These are phyloP conservation scores for Carex littledalei DNA, from an alignment of 176 grass and related monocot species.

Conservation along the genomic window DNA sequence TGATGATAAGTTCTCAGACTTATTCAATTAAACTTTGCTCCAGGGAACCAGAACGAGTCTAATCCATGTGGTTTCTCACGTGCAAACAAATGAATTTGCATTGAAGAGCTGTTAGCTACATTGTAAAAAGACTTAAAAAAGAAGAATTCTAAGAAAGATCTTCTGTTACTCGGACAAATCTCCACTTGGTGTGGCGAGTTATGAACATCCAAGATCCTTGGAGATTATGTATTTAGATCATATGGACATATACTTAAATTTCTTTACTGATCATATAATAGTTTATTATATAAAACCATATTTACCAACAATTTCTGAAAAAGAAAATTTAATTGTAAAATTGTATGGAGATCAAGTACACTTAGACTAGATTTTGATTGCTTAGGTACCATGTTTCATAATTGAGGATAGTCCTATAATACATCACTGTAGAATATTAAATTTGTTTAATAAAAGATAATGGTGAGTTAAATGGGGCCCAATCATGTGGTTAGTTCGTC, in stretches of 20 bases:
- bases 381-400: neutral
- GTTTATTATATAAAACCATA: neutral
- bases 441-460: neutral
- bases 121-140: neutral
- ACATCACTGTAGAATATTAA: neutral
- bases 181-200: neutral
- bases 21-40: neutral
- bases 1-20: neutral
- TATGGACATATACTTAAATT: neutral
- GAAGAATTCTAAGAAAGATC: neutral
- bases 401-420: neutral
- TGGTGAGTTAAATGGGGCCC: neutral
- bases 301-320: neutral
- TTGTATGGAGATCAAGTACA: neutral
- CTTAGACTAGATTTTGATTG: neutral
- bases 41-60: neutral
- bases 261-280: neutral
- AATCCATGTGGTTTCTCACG: constrained; percentile 1
- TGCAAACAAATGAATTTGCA: neutral
- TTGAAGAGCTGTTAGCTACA: neutral
- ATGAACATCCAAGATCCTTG: neutral
- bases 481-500: constrained; percentile 17
- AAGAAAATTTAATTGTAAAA: neutral
- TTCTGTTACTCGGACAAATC: neutral
- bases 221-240: neutral